A percentile compares a stretch with the other conserved stretches of the same genome.
phyloP scores from a whole-genome alignment of 1,284 basidiomycete genomes.

The Sporisorium iseilematis-ciliati region DNA sequence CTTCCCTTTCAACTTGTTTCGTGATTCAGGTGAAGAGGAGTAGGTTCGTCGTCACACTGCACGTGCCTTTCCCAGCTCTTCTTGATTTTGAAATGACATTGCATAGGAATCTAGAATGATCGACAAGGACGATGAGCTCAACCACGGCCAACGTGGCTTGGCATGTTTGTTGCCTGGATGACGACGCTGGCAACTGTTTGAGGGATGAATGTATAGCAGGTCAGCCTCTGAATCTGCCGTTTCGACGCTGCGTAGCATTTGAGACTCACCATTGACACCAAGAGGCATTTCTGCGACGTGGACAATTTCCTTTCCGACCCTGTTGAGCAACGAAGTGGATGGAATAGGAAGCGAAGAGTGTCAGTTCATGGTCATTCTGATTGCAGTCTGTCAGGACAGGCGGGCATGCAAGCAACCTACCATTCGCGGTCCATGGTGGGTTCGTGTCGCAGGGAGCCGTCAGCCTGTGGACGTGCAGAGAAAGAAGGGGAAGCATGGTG shows the following conservation, averaged over 20 bases:
- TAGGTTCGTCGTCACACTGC: slow-evolving; percentile 5
- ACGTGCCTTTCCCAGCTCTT: neutral
- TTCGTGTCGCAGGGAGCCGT: slow-evolving; percentile 51
- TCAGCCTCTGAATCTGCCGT: slow-evolving; percentile 3
- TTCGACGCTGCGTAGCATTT: neutral
- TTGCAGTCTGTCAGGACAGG: neutral
- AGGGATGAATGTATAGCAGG: neutral
- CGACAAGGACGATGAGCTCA: slow-evolving; percentile 9
- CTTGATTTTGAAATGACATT: slow-evolving; percentile 5
- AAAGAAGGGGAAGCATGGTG: neutral
- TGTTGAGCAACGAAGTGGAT: slow-evolving; percentile 3
- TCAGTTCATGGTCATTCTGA: neutral
- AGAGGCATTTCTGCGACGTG: slow-evolving; percentile 59
- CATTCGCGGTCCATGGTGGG: slow-evolving; percentile 55
- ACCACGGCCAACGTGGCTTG: slow-evolving; percentile 56
- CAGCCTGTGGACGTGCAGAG: slow-evolving; percentile 23
- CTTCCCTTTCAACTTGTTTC: neutral
- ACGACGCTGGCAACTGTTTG: slow-evolving; percentile 42
- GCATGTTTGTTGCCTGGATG: slow-evolving; percentile 58
- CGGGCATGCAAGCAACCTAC: slow-evolving; percentile 5
- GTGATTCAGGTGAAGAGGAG: slow-evolving; percentile 28
- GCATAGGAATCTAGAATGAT: neutral
- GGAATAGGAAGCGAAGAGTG: neutral
- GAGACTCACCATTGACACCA: slow-evolving; percentile 52
- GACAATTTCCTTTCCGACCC: slow-evolving; percentile 54